These are phyloP conservation scores for Nitzschia putrida DNA, from an alignment of 108 stramenopile species.

Conservation along the genomic window DNA sequence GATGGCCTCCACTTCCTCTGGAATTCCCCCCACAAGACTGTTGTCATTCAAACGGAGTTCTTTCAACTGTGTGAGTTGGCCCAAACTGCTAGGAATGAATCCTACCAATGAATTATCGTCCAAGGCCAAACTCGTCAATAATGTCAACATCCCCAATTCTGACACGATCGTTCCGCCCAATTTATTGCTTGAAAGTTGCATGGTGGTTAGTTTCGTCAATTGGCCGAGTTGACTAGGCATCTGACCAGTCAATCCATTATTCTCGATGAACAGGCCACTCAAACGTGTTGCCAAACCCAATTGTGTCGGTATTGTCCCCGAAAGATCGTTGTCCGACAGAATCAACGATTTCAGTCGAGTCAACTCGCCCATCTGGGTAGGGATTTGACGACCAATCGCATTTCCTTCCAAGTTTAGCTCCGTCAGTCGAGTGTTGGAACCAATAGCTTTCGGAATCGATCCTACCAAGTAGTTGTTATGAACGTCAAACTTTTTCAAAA, in stretches of 20 bases:
- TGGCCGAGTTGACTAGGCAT: conserved; percentile 61
- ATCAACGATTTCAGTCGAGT: conserved; percentile 42
- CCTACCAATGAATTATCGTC: conserved; percentile 50
- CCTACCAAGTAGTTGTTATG: conserved; percentile 48
- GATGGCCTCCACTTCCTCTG: too few species aligned
- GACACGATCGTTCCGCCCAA: conserved; percentile 17
- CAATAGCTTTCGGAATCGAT: conserved; percentile 40
- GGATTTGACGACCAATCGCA: background rate
- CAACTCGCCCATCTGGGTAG: conserved; percentile 13
- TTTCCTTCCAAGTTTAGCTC: conserved; percentile 9
- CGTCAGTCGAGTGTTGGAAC: conserved; percentile 1
- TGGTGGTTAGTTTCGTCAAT: conserved; percentile 39
- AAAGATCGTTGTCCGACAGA: conserved; percentile 60
- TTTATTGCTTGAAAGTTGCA: conserved; percentile 21
- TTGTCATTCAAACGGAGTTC: background rate
- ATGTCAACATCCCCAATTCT: conserved; percentile 25
- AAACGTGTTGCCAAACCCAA: background rate
- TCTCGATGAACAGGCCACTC: background rate
- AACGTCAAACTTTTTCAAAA: conserved; percentile 27
- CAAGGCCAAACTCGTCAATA: conserved; percentile 39
- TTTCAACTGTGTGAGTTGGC: background rate
- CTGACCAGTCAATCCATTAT: conserved; percentile 16
- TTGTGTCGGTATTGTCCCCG: conserved; percentile 22
- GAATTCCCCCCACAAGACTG: background rate
- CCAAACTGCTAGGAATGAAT: conserved; percentile 34